These are phyloP conservation scores for Acanthamoeba royreba DNA, from an alignment of 208 protist genomes.

Conservation along the genomic window DNA sequence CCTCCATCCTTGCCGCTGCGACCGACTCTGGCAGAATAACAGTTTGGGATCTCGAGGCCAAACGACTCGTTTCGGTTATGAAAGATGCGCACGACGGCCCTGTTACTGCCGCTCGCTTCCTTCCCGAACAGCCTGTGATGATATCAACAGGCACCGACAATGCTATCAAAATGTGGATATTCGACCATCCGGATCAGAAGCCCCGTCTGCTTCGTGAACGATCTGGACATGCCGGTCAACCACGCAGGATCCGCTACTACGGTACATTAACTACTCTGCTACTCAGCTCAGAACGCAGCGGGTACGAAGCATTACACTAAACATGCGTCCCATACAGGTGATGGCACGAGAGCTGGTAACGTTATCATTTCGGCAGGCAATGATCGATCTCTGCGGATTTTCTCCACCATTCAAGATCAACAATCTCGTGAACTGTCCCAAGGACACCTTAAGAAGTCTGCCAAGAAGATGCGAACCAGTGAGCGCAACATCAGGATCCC, in stretches of 20 bases:
- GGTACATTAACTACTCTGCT: too few species aligned
- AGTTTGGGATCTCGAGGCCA: conserved; percentile 66
- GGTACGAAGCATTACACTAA: too few species aligned
- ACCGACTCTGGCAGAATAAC: conserved; percentile 4
- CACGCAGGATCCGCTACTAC: conserved; percentile 45
- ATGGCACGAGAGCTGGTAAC: not conserved
- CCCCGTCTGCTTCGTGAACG: conserved; percentile 54
- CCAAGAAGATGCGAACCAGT: not conserved
- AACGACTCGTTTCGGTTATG: not conserved
- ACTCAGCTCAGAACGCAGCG: too few species aligned
- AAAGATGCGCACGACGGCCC: conserved; percentile 21
- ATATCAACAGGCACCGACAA: conserved; percentile 53
- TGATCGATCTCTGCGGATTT: conserved; percentile 44
- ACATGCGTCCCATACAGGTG: not conserved
- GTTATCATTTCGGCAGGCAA: not conserved
- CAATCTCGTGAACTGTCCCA: conserved; percentile 60
- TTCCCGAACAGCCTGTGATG: conserved; percentile 64
- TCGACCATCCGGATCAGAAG: conserved; percentile 42
- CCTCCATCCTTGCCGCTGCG: conserved; percentile 6
- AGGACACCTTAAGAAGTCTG: conserved; percentile 51
- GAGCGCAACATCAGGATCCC: conserved; percentile 11
- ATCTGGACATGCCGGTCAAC: conserved; percentile 56
- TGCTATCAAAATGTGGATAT: conserved; percentile 65
- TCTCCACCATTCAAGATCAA: conserved; percentile 6
- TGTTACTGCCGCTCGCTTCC: conserved; percentile 34